These are phyloP conservation scores for Mortierella claussenii DNA, from an alignment of 192 early-diverging fungal genomes.

Conservation along the genomic window DNA sequence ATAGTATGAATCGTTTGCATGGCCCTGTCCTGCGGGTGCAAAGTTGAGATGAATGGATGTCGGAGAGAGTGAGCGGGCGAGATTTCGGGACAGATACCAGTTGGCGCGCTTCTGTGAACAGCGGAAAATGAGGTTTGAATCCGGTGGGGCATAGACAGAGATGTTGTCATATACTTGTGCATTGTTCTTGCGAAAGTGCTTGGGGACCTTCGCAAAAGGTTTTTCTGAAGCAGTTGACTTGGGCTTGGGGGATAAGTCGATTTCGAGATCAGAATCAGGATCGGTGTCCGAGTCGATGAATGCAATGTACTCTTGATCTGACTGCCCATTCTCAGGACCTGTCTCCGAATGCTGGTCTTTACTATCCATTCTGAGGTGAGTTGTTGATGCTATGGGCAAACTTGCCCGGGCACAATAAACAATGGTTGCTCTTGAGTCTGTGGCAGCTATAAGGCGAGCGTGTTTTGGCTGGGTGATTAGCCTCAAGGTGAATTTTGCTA, in stretches of 20 bases:
- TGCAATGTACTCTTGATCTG: slow-evolving; percentile 14
- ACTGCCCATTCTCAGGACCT: not conserved
- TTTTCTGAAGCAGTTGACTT: not conserved
- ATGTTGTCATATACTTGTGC: slow-evolving; percentile 46
- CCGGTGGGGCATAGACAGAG: slow-evolving; percentile 47
- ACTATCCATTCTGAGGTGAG: no score
- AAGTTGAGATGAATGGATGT: slow-evolving; percentile 49
- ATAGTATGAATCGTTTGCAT: slow-evolving; percentile 24
- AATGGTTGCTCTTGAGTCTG: no score
- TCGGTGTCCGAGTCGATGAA: slow-evolving; percentile 16
- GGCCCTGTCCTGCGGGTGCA: slow-evolving; percentile 41
- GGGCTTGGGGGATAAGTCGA: slow-evolving; percentile 22
- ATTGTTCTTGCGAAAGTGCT: slow-evolving; percentile 42
- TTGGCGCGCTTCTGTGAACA: slow-evolving; percentile 44
- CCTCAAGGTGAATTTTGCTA: no score
- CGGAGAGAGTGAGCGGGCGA: slow-evolving; percentile 21
- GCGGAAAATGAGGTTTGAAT: slow-evolving; percentile 47
- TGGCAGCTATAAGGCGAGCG: no score
- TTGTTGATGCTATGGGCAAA: no score
- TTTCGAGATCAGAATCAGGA: slow-evolving; percentile 36
- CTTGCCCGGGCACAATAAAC: no score
- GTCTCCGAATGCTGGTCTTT: not conserved
- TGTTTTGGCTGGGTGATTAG: no score
- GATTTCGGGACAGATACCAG: slow-evolving; percentile 39
- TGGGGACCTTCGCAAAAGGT: slow-evolving; percentile 21